Percentiles rank a stretch among this genome's conserved stretches.
phyloP scores from a whole-genome alignment of 805 yeast species.

The Cyberlindnera xishuangbannaensis region DNA sequence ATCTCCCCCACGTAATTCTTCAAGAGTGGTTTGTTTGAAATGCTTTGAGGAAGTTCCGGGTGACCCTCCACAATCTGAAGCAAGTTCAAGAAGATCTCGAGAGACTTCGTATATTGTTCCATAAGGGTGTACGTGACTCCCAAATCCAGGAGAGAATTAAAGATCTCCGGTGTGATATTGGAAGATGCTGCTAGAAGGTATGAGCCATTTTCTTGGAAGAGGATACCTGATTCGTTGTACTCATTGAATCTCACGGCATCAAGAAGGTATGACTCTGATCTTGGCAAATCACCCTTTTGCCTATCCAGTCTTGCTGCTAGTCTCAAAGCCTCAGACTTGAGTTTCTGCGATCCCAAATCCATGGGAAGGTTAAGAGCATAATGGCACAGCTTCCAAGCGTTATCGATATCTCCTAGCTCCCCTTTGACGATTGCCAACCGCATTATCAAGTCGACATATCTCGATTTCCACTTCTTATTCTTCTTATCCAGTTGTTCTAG shows the following conservation, averaged over 20 bases:
- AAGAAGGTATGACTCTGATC: constrained; percentile 26
- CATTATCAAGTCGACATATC: constrained; percentile 34
- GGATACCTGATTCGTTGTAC: constrained; percentile 15
- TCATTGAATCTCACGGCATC: constrained; percentile 26
- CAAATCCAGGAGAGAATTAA: constrained; percentile 21
- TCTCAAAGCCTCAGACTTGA: constrained; percentile 28
- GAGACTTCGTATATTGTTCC: constrained; percentile 18
- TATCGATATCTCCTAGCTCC: constrained; percentile 22
- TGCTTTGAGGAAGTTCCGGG: background rate
- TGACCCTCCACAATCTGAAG: constrained; percentile 13
- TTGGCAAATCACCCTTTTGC: constrained; percentile 15
- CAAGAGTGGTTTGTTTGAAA: constrained; percentile 26
- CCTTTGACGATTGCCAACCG: constrained; percentile 33
- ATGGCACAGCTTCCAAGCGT: constrained; percentile 23
- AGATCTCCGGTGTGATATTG: constrained; percentile 19
- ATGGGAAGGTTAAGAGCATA: constrained; percentile 28
- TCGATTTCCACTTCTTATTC: constrained; percentile 26
- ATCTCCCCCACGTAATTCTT: constrained; percentile 39
- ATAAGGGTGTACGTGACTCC: constrained; percentile 21
- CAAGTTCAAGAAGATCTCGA: constrained; percentile 32
- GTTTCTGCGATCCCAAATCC: constrained; percentile 22
- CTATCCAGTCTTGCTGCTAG: constrained; percentile 30
- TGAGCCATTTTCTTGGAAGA: constrained; percentile 17
- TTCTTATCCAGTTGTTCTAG: constrained; percentile 23
- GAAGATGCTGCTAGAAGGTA: constrained; percentile 12